Conservation (phyloP, 768 basidiomycete genomes). For the Kwoniella botswanensis region DNA sequence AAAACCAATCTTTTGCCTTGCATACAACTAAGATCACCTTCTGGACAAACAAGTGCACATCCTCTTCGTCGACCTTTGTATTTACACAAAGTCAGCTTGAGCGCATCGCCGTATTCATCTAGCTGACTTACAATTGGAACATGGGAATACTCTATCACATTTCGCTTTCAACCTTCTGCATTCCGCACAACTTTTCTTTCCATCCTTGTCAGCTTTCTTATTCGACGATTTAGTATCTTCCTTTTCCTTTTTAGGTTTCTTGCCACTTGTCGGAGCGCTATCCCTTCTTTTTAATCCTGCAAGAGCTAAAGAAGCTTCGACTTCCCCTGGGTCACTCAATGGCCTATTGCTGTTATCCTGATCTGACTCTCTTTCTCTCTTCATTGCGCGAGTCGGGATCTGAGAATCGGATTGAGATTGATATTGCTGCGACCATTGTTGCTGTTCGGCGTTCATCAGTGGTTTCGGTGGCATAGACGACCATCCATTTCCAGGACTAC, state of each 20-base stretch:
- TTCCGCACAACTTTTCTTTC: slow-evolving; percentile 53
- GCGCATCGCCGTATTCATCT: not conserved
- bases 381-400: not conserved
- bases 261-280: slow-evolving; percentile 13
- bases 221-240: slow-evolving; percentile 23
- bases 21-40: slow-evolving; percentile 54
- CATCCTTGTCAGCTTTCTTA: slow-evolving; percentile 27
- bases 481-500: slow-evolving; percentile 3
- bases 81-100: not conserved
- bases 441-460: not conserved
- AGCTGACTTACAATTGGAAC: slow-evolving; percentile 48
- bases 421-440: not conserved
- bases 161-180: slow-evolving; percentile 52
- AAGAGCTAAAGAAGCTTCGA: slow-evolving; percentile 35
- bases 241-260: slow-evolving; percentile 27
- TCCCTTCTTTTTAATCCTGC: slow-evolving; percentile 32
- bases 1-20: slow-evolving; percentile 53
- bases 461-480: slow-evolving; percentile 1
- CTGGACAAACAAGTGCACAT: slow-evolving; percentile 50
- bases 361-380: slow-evolving; percentile 8
- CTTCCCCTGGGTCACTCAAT: slow-evolving; percentile 31
- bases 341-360: slow-evolving; percentile 3
- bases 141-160: slow-evolving; percentile 52
- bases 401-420: not conserved
- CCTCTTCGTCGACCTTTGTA: slow-evolving; percentile 45